phyloP scores from a whole-genome alignment of 208 protist species.

The Vickermania spadyakhi region DNA sequence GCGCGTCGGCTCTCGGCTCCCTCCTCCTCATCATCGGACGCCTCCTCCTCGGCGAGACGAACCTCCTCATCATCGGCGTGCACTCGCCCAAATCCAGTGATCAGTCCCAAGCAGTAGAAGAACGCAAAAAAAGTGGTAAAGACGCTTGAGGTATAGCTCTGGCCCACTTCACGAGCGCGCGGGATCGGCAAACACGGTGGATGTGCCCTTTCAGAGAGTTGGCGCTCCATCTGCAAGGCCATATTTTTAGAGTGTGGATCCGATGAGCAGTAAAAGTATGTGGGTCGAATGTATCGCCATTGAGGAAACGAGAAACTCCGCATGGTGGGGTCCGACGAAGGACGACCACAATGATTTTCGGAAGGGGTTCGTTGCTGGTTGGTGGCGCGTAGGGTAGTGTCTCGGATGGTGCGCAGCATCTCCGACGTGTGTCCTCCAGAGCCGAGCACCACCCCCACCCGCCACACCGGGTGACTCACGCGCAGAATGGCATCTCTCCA shows the following conservation, averaged over 20 bases:
- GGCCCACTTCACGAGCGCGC: slow-evolving; percentile 83
- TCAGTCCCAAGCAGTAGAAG: background rate
- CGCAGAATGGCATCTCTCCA: slow-evolving; percentile 11
- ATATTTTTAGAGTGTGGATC: slow-evolving; percentile 58
- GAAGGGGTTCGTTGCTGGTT: background rate
- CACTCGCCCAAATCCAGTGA: too few relatives aligned
- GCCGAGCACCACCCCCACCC: slow-evolving; percentile 75
- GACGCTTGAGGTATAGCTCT: slow-evolving; percentile 81
- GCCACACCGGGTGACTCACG: slow-evolving; percentile 11
- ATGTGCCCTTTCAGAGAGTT: slow-evolving; percentile 17
- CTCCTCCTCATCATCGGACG: too few relatives aligned
- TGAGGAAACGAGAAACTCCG: background rate
- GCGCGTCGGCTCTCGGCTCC: too few relatives aligned
- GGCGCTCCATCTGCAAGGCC: slow-evolving; percentile 41
- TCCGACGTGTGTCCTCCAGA: slow-evolving; percentile 90
- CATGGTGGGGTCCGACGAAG: background rate
- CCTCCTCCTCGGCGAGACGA: too few relatives aligned
- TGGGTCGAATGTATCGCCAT: slow-evolving; percentile 16
- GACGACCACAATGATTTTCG: too few relatives aligned
- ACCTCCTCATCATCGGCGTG: too few relatives aligned
- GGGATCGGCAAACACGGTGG: slow-evolving; percentile 58
- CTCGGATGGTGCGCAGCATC: slow-evolving; percentile 72
- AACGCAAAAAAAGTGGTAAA: slow-evolving; percentile 52
- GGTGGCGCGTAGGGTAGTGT: too few relatives aligned
- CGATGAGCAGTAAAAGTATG: slow-evolving; percentile 68